Conservation (phyloP, 1,284 basidiomycete genomes). For the Pterulicium gracile region DNA sequence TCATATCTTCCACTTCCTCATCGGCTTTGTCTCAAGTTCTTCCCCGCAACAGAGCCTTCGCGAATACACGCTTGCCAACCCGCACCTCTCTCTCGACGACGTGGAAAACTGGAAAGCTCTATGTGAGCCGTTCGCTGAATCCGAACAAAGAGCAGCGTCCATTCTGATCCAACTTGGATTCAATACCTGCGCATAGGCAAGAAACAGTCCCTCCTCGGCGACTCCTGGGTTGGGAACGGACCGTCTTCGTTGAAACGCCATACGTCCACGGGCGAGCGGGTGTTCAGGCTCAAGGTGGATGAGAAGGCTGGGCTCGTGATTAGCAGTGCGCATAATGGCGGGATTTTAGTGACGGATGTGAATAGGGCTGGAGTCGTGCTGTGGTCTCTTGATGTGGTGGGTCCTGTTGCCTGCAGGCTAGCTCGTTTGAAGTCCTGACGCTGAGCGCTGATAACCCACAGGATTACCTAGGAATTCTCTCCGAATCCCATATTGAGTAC, state of each 20-base stretch:
- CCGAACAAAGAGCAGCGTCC: background rate
- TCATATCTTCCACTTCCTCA: background rate
- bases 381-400: background rate
- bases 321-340: background rate
- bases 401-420: background rate
- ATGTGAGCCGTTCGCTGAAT: background rate
- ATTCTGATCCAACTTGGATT: background rate
- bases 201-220: background rate
- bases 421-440: background rate
- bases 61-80: background rate
- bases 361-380: background rate
- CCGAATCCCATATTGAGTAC: background rate
- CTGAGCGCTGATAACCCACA: background rate
- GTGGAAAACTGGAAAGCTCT: background rate
- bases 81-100: background rate
- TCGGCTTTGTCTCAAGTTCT: background rate
- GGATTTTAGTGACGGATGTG: background rate
- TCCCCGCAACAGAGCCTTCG: background rate
- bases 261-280: background rate
- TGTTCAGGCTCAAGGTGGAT: background rate
- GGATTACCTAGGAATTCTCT: background rate
- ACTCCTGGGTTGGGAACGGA: background rate
- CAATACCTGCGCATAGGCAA: background rate
- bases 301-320: background rate
- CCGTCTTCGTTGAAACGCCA: slow-evolving; percentile 1